These are phyloP conservation scores for Xylaria acuta DNA, from an alignment of 495 filamentous ascomycete genomes.

Conservation along the genomic window DNA sequence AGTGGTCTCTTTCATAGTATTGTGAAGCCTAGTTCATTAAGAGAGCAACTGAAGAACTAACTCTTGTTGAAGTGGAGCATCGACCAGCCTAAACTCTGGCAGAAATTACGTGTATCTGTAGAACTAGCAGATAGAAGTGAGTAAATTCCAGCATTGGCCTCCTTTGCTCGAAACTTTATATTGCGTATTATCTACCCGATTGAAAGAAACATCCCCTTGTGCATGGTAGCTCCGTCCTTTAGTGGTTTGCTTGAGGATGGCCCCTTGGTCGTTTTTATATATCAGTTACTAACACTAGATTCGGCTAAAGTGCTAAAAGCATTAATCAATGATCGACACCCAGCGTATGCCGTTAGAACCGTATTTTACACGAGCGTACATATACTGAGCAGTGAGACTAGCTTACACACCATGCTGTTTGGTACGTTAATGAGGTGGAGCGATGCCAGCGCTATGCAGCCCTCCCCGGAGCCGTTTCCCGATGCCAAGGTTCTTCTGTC, in stretches of 20 bases:
- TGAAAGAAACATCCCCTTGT: neutral
- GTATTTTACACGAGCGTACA: neutral
- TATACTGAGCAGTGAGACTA: neutral
- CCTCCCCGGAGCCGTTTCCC: neutral
- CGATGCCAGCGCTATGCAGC: neutral
- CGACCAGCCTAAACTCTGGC: slow-evolving; percentile 1
- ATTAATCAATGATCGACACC: slow-evolving; percentile 5
- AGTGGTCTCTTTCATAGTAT: neutral
- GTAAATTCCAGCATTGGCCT: neutral
- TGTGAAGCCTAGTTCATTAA: neutral
- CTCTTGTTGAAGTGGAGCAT: slow-evolving; percentile 15
- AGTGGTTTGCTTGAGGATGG: neutral
- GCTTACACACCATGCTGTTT: slow-evolving; percentile 13
- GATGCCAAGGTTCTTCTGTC: slow-evolving; percentile 2
- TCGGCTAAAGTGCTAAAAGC: neutral
- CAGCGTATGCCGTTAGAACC: neutral
- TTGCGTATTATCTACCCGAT: neutral
- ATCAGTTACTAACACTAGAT: neutral
- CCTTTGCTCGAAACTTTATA: neutral
- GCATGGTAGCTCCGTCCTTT: neutral
- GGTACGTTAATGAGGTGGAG: neutral
- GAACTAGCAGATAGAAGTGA: slow-evolving; percentile 12
- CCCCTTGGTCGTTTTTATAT: too few species aligned
- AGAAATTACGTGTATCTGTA: neutral
- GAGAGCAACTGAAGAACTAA: neutral